Percentiles rank a stretch among this genome's conserved stretches.
phyloP scores from a whole-genome alignment of 805 yeast species.

The Candida sonorensis region DNA sequence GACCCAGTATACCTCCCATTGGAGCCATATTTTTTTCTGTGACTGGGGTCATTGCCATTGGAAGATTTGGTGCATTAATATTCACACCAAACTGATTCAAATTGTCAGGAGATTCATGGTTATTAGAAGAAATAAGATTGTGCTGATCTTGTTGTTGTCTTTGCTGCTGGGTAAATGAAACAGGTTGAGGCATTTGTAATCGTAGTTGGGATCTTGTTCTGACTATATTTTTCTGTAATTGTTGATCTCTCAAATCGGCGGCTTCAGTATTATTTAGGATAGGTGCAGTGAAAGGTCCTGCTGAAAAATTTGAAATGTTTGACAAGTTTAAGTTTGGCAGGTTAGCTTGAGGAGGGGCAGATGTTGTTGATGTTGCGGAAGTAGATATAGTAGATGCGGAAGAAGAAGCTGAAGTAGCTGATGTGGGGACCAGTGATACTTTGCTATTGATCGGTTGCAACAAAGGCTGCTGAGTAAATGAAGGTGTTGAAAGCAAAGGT shows the following conservation, averaged over 20 bases:
- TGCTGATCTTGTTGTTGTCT: conserved; percentile 32
- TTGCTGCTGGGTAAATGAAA: conserved; percentile 30
- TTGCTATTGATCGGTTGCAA: conserved; percentile 51
- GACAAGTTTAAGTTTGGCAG: no score
- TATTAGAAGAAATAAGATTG: conserved; percentile 1
- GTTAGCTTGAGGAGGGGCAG: not conserved
- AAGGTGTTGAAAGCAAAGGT: conserved; percentile 35
- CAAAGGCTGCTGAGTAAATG: conserved; percentile 35
- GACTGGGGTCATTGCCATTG: conserved; percentile 76
- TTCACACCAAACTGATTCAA: conserved; percentile 31
- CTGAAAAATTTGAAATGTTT: conserved; percentile 1
- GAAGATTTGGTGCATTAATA: conserved; percentile 59
- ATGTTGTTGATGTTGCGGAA: not conserved
- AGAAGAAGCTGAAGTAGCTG: not conserved
- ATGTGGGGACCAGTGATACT: conserved; percentile 4
- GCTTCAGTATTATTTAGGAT: conserved; percentile 9
- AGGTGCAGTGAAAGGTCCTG: conserved; percentile 27
- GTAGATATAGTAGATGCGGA: conserved; percentile 1
- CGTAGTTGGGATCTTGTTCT: conserved; percentile 50
- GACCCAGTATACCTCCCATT: conserved; percentile 10
- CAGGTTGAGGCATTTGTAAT: conserved; percentile 73
- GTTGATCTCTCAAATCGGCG: conserved; percentile 4
- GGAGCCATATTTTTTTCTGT: conserved; percentile 40
- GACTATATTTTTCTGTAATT: conserved; percentile 13
- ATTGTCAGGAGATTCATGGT: conserved; percentile 13